These are phyloP conservation scores for Neofusicoccum sp. DNA, from an alignment of 2,329 filamentous ascomycete species.

Conservation along the genomic window DNA sequence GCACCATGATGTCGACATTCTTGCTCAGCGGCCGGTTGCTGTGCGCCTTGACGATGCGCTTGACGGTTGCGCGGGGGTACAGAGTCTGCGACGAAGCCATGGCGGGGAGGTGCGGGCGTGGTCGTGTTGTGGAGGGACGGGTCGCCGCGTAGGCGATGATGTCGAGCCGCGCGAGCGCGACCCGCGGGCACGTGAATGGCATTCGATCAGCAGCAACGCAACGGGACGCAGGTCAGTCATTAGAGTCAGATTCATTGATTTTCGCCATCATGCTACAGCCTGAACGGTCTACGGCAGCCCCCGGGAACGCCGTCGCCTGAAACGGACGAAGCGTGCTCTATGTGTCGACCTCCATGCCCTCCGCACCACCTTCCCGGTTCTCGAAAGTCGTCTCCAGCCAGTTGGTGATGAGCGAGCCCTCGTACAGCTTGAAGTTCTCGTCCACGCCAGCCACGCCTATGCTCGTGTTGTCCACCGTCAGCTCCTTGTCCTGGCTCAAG, in stretches of 20 bases:
- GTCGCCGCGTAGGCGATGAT: slow-evolving; percentile 13
- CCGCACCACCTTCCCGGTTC: slow-evolving; percentile 41
- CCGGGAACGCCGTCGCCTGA: not conserved
- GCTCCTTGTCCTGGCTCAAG: slow-evolving; percentile 92
- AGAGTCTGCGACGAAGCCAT: slow-evolving; percentile 69
- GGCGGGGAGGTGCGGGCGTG: slow-evolving; percentile 22
- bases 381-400: slow-evolving; percentile 73
- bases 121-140: slow-evolving; percentile 4
- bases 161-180: slow-evolving; percentile 16
- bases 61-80: slow-evolving; percentile 80
- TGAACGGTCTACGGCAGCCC: slow-evolving; percentile 6
- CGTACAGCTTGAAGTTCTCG: slow-evolving; percentile 86
- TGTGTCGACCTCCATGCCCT: slow-evolving; percentile 57
- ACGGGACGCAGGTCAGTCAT: not conserved
- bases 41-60: slow-evolving; percentile 88
- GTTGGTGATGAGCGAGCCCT: slow-evolving; percentile 80
- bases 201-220: not conserved
- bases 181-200: slow-evolving; percentile 12
- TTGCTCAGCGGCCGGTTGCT: slow-evolving; percentile 77
- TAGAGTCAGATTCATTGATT: slow-evolving; percentile 12
- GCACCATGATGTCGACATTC: slow-evolving; percentile 81
- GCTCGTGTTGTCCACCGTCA: slow-evolving; percentile 95
- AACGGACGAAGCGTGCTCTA: not conserved
- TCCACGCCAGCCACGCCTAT: slow-evolving; percentile 76
- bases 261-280: slow-evolving; percentile 11